phyloP scores from a whole-genome alignment of 805 yeast genomes.

The Teunomyces cretensis region DNA sequence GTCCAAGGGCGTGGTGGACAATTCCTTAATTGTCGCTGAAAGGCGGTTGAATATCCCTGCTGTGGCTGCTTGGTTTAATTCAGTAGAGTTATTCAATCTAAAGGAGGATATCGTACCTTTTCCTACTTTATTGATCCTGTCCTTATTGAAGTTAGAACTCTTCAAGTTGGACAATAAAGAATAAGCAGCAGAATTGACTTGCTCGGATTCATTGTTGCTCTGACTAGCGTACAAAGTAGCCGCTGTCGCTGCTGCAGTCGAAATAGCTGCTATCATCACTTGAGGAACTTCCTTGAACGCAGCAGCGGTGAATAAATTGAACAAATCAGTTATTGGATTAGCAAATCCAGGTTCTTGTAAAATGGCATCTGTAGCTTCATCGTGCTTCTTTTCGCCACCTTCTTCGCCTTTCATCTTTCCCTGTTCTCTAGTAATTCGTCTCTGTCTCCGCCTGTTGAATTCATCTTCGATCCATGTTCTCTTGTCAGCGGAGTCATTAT shows the following conservation, averaged over 20 bases:
- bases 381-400: constrained; percentile 17
- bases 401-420: constrained; percentile 18
- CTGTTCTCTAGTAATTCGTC: constrained; percentile 39
- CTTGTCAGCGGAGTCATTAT: constrained; percentile 51
- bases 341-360: constrained; percentile 23
- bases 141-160: constrained; percentile 7
- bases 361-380: constrained; percentile 8
- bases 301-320: constrained; percentile 35
- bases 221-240: constrained; percentile 35
- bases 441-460: constrained; percentile 62
- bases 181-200: constrained; percentile 24
- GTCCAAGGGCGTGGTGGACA: constrained; percentile 4
- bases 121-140: not conserved
- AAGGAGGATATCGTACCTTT: not conserved
- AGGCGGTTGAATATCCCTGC: constrained; percentile 2
- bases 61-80: constrained; percentile 1
- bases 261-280: constrained; percentile 33
- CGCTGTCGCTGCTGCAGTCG: constrained; percentile 37
- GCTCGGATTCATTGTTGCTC: constrained; percentile 17
- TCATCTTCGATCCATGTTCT: constrained; percentile 73
- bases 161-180: constrained; percentile 22
- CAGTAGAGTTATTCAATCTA: not conserved
- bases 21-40: constrained; percentile 4
- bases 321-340: constrained; percentile 31
- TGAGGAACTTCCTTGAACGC: constrained; percentile 32